These are phyloP conservation scores for Silene vulgaris DNA, from an alignment of 179 eudicot species.

Conservation along the genomic window DNA sequence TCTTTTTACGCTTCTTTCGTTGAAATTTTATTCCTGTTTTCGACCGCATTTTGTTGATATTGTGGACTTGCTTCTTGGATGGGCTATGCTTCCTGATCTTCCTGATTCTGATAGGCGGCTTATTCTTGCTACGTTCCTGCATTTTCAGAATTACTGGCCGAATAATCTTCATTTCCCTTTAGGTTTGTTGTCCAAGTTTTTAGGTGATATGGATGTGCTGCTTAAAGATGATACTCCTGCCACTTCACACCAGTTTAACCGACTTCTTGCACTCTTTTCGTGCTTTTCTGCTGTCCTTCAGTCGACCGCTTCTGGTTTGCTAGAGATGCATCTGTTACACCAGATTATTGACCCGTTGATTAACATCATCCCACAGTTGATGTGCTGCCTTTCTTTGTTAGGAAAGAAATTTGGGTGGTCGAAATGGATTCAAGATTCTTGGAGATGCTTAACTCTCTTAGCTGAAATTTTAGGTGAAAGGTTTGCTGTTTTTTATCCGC, in stretches of 20 bases:
- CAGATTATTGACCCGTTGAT: slow-evolving; percentile 75
- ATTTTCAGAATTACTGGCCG: slow-evolving; percentile 97
- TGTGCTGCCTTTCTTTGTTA: slow-evolving; percentile 63
- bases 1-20: slow-evolving; percentile 66
- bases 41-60: slow-evolving; percentile 95
- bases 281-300: slow-evolving; percentile 85
- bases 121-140: slow-evolving; percentile 83
- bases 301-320: slow-evolving; percentile 89
- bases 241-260: slow-evolving; percentile 73
- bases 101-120: slow-evolving; percentile 66
- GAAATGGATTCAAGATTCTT: slow-evolving; percentile 82
- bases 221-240: slow-evolving; percentile 85
- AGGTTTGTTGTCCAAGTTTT: slow-evolving; percentile 73
- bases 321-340: slow-evolving; percentile 74
- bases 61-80: slow-evolving; percentile 96
- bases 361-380: slow-evolving; percentile 67
- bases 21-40: slow-evolving; percentile 76
- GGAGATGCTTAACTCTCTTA: slow-evolving; percentile 95
- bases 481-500: slow-evolving; percentile 64
- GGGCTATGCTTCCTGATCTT: slow-evolving; percentile 96
- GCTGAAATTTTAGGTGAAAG: slow-evolving; percentile 86
- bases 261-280: slow-evolving; percentile 72
- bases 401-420: slow-evolving; percentile 94
- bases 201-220: slow-evolving; percentile 92
- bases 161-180: slow-evolving; percentile 75